Conservation (phyloP, 768 basidiomycete species). For the Porphyrellus cyaneotinctus region DNA sequence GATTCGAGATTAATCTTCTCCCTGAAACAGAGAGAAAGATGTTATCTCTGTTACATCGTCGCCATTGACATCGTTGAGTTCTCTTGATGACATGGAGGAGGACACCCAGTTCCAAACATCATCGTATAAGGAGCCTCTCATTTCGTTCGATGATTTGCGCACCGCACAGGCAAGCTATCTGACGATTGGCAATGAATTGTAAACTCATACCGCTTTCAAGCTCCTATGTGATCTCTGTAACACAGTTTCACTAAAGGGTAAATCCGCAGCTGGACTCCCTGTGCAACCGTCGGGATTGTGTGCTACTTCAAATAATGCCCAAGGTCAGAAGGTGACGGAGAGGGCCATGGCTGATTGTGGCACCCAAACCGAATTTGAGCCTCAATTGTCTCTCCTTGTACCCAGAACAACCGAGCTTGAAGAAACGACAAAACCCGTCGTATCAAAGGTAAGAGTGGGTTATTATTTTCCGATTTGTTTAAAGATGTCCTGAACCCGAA, state of each 20-base stretch:
- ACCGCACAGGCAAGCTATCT: slow-evolving; percentile 52
- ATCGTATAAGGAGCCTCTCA: slow-evolving; percentile 22
- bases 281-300: background rate
- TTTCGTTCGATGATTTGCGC: slow-evolving; percentile 47
- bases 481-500: slow-evolving; percentile 4
- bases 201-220: slow-evolving; percentile 25
- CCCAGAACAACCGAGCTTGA: slow-evolving; percentile 17
- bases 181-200: slow-evolving; percentile 1
- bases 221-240: slow-evolving; percentile 39
- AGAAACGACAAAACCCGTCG: slow-evolving; percentile 17
- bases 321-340: slow-evolving; percentile 1
- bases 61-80: slow-evolving; percentile 70
- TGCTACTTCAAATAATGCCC: background rate
- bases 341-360: slow-evolving; percentile 22
- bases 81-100: slow-evolving; percentile 57
- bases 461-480: background rate
- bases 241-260: slow-evolving; percentile 13
- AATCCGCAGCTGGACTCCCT: background rate
- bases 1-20: background rate
- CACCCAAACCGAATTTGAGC: slow-evolving; percentile 29
- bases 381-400: background rate
- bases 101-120: slow-evolving; percentile 21
- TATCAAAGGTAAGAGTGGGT: slow-evolving; percentile 18
- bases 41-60: slow-evolving; percentile 58
- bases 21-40: slow-evolving; percentile 17